phyloP scores from a whole-genome alignment of 1,284 basidiomycete genomes.

The Pseudozyma hubeiensis region DNA sequence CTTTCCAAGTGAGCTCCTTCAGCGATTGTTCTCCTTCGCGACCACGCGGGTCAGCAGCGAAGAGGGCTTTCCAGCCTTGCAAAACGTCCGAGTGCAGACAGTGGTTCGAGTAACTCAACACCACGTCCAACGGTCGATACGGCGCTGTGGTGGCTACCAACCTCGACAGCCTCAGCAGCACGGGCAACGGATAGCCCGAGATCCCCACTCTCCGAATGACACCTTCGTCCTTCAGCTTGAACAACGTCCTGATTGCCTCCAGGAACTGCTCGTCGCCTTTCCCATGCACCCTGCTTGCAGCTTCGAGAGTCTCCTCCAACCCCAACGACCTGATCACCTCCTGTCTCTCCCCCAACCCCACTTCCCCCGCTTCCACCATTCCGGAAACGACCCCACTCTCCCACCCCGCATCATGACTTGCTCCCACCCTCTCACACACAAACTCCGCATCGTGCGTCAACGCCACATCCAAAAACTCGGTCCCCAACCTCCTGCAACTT shows the following conservation, averaged over 20 bases:
- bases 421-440: constrained; percentile 75
- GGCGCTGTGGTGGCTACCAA: constrained; percentile 72
- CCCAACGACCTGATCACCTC: constrained; percentile 52
- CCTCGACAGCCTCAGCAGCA: constrained; percentile 83
- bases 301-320: constrained; percentile 70
- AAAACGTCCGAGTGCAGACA: constrained; percentile 64
- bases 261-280: constrained; percentile 84
- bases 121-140: constrained; percentile 67
- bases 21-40: not conserved
- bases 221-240: constrained; percentile 81
- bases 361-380: constrained; percentile 19
- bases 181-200: constrained; percentile 89
- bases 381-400: constrained; percentile 51
- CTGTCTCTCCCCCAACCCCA: constrained; percentile 18
- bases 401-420: constrained; percentile 61
- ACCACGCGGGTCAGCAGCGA: constrained; percentile 41
- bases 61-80: constrained; percentile 48
- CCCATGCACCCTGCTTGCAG: constrained; percentile 76
- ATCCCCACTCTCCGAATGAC: constrained; percentile 84
- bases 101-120: constrained; percentile 65
- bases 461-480: constrained; percentile 70
- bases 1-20: constrained; percentile 39
- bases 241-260: constrained; percentile 78
- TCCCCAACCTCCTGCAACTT: constrained; percentile 80
- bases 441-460: constrained; percentile 93